A percentile compares a stretch with the other conserved stretches of the same genome.
Evolutionary conservation across 1,139 yeast genomes (phyloP).

Genomic region (Trichomonascaceae sp.): DNA sequence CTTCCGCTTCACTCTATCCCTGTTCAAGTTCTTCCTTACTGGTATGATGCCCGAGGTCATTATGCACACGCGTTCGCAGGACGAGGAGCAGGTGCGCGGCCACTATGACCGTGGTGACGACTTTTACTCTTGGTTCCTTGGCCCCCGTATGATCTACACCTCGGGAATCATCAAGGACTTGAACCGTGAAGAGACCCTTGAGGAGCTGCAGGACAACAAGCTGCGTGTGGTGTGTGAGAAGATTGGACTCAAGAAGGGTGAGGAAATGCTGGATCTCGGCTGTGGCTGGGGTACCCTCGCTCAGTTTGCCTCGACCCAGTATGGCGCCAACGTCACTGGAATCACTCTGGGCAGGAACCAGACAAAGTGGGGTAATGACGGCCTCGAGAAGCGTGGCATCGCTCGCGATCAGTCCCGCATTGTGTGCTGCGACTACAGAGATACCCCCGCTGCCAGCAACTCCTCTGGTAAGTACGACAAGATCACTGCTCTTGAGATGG

Average conservation of each 20-base stretch:
- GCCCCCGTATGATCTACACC: slow-evolving; percentile 90
- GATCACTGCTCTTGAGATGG: slow-evolving; percentile 89
- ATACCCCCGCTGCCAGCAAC: slow-evolving; percentile 52
- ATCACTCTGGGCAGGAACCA: slow-evolving; percentile 82
- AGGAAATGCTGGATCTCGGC: slow-evolving; percentile 68
- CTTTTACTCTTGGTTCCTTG: slow-evolving; percentile 86
- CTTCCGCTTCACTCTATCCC: slow-evolving; percentile 63
- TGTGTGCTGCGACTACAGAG: slow-evolving; percentile 82
- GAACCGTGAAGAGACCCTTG: slow-evolving; percentile 60
- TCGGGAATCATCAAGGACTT: slow-evolving; percentile 74
- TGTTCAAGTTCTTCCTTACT: slow-evolving; percentile 69
- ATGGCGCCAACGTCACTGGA: slow-evolving; percentile 83
- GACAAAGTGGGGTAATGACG: slow-evolving; percentile 76
- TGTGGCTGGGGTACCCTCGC: slow-evolving; percentile 98
- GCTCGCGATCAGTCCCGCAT: slow-evolving; percentile 57
- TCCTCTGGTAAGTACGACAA: slow-evolving; percentile 62
- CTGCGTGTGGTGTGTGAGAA: slow-evolving; percentile 80
- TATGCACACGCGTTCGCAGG: slow-evolving; percentile 84
- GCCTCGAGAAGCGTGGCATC: slow-evolving; percentile 58
- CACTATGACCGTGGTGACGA: slow-evolving; percentile 97
- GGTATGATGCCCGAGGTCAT: slow-evolving; percentile 92
- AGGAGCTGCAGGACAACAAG: slow-evolving; percentile 84
- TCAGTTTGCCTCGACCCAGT: slow-evolving; percentile 66
- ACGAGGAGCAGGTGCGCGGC: slow-evolving; percentile 92
- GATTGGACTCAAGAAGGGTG: slow-evolving; percentile 61